phyloP scores from a whole-genome alignment of 306 rosid genomes.

The Albizia julibrissin region DNA sequence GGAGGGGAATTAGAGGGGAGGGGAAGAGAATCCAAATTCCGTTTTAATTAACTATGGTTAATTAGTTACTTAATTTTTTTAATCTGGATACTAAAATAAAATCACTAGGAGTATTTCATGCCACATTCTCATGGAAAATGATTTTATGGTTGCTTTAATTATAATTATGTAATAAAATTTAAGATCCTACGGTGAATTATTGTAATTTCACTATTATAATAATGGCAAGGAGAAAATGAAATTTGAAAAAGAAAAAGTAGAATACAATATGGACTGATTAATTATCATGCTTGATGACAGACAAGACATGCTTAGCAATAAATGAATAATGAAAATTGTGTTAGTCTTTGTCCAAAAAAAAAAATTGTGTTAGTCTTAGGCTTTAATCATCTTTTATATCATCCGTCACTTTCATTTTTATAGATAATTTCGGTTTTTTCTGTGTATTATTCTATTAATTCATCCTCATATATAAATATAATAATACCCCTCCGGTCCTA shows the following conservation, averaged over 20 bases:
- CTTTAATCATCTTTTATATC: not conserved
- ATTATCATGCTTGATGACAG: conserved; percentile 5
- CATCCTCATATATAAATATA: not conserved
- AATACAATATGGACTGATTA: not conserved
- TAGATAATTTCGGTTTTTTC: conserved; percentile 19
- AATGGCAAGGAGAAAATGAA: not conserved
- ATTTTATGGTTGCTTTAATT: too few species aligned
- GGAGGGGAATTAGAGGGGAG: too few species aligned
- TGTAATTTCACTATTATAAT: not conserved
- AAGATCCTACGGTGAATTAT: not conserved
- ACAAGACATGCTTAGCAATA: conserved; percentile 31
- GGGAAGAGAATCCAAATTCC: too few species aligned
- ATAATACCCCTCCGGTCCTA: too few species aligned
- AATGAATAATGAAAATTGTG: conserved; percentile 19
- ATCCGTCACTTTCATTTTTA: conserved; percentile 14
- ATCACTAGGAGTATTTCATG: too few species aligned
- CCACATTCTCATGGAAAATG: too few species aligned
- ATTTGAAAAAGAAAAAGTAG: not conserved
- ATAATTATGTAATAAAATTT: not conserved
- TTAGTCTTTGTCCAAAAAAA: too few species aligned
- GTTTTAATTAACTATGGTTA: too few species aligned
- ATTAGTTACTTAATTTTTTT: too few species aligned
- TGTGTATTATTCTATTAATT: not conserved
- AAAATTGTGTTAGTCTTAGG: not conserved
- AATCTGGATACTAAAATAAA: too few species aligned